A percentile compares a stretch with the other conserved stretches of the same genome.
Evolutionary conservation across 768 basidiomycete species (phyloP).

Genomic region (Cubamyces lactineus): DNA sequence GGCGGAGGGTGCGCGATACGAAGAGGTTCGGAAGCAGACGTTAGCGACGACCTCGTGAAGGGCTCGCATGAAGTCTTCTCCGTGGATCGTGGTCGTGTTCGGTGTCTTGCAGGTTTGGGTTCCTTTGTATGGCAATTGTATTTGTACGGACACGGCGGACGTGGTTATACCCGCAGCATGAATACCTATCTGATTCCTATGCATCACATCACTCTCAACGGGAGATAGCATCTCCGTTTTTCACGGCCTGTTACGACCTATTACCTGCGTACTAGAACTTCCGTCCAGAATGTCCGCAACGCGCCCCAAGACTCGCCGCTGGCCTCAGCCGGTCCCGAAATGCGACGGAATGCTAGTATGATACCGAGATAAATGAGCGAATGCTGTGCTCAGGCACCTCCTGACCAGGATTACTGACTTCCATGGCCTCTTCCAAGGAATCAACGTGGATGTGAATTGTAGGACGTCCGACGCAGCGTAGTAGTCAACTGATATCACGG

Average conservation of each 20-base stretch:
- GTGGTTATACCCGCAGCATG: constrained; percentile 3
- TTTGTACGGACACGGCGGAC: constrained; percentile 13
- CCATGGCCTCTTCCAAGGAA: too few species aligned
- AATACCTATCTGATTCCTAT: constrained; percentile 9
- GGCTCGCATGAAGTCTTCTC: background rate
- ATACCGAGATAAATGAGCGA: too few species aligned
- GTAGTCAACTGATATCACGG: too few species aligned
- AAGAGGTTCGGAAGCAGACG: constrained; percentile 49
- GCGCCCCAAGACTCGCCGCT: too few species aligned
- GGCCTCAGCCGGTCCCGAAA: background rate
- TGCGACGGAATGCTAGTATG: background rate
- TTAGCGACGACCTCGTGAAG: constrained; percentile 22
- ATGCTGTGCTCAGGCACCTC: too few species aligned
- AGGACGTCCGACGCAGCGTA: too few species aligned
- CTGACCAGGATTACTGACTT: too few species aligned
- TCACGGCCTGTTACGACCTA: too few species aligned
- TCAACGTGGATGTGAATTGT: too few species aligned
- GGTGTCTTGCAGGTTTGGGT: background rate
- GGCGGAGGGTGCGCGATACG: constrained; percentile 56
- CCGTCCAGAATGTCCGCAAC: background rate
- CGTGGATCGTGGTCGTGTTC: background rate
- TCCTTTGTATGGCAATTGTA: constrained; percentile 14
- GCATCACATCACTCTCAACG: background rate
- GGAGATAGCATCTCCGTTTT: background rate
- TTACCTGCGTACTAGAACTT: background rate